Evolutionary conservation across 306 rosid genomes (phyloP).

Genomic region (Quercus rubra): DNA sequence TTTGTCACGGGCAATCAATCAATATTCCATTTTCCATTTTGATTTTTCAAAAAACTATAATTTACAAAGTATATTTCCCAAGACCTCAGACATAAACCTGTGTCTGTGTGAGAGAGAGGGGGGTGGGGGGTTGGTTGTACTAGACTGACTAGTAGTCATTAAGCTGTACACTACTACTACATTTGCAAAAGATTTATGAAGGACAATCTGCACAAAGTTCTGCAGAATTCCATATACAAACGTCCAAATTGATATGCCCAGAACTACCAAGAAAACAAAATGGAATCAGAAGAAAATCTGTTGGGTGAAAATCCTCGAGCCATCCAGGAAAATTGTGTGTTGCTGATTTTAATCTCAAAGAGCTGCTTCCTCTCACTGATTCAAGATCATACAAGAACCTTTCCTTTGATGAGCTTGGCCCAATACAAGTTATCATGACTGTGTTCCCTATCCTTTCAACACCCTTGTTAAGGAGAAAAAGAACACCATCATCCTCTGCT

Average conservation of each 20-base stretch:
- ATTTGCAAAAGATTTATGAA: not conserved
- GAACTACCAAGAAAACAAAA: constrained; percentile 25
- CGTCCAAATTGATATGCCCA: constrained; percentile 31
- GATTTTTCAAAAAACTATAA: not conserved
- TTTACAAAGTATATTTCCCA: not conserved
- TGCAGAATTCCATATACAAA: constrained; percentile 31
- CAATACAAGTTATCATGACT: constrained; percentile 28
- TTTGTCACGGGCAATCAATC: not conserved
- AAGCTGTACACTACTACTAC: not conserved
- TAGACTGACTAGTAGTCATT: no score
- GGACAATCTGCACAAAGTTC: constrained; percentile 18
- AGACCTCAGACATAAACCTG: not conserved
- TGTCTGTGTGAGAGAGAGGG: not conserved
- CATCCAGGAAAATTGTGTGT: constrained; percentile 22
- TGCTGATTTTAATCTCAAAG: constrained; percentile 26
- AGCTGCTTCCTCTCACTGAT: constrained; percentile 25
- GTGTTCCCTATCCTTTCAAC: constrained; percentile 17
- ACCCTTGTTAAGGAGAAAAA: constrained; percentile 33
- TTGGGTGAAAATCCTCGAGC: constrained; percentile 23
- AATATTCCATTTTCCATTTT: not conserved
- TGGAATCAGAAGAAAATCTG: constrained; percentile 43
- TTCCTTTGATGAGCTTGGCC: constrained; percentile 24
- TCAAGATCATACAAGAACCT: constrained; percentile 25
- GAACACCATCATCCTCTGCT: constrained; percentile 35
- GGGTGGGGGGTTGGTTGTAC: no score